phyloP scores from a whole-genome alignment of 75 land plant genomes.

The Larix kaempferi region DNA sequence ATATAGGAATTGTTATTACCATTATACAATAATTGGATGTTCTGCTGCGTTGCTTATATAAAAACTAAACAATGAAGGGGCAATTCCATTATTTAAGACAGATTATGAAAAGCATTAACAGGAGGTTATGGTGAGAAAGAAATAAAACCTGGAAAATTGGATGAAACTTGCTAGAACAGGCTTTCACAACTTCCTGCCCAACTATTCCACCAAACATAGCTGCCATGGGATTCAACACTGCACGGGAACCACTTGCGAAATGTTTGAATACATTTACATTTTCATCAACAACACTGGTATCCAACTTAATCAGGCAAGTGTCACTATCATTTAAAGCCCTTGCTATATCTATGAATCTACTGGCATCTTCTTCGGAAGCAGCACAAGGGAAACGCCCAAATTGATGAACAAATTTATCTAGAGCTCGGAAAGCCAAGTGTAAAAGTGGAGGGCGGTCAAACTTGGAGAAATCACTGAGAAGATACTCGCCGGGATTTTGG shows the following conservation, averaged over 20 bases:
- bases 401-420: slow-evolving; percentile 62
- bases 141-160: slow-evolving; percentile 71
- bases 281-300: slow-evolving; percentile 13
- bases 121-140: too few species aligned
- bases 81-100: too few species aligned
- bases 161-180: slow-evolving; percentile 91
- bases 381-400: slow-evolving; percentile 69
- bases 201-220: slow-evolving; percentile 96
- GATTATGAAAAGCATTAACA: too few species aligned
- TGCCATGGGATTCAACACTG: slow-evolving; percentile 93
- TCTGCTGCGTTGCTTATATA: too few species aligned
- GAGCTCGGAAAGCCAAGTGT: slow-evolving; percentile 89
- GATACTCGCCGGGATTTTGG: slow-evolving; percentile 76
- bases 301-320: slow-evolving; percentile 38
- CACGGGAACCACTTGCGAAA: slow-evolving; percentile 78
- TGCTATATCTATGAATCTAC: slow-evolving; percentile 32
- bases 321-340: slow-evolving; percentile 44
- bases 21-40: too few species aligned
- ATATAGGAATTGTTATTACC: too few species aligned
- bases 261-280: slow-evolving; percentile 55
- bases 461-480: slow-evolving; percentile 87
- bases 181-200: slow-evolving; percentile 88
- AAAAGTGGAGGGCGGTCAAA: slow-evolving; percentile 84
- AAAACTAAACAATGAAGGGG: too few species aligned
- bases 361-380: slow-evolving; percentile 66